These are phyloP conservation scores for Russula griseocarnosa DNA, from an alignment of 768 basidiomycete species.

Conservation along the genomic window DNA sequence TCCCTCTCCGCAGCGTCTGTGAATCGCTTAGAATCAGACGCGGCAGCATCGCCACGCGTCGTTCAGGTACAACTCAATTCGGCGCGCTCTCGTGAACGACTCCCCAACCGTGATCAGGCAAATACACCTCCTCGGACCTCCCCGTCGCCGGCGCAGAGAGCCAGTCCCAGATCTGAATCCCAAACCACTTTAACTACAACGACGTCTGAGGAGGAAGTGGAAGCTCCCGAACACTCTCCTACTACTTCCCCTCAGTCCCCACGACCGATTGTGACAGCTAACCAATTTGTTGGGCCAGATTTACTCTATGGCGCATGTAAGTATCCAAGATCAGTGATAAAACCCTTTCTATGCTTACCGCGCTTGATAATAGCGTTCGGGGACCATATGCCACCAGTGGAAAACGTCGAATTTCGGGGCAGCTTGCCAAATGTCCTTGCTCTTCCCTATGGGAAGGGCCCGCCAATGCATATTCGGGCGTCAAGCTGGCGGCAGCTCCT, in stretches of 20 bases:
- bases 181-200: not conserved
- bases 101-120: not conserved
- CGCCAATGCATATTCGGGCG: slow-evolving; percentile 68
- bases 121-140: not conserved
- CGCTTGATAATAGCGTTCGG: slow-evolving; percentile 52
- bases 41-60: not conserved
- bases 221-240: not conserved
- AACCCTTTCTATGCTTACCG: not conserved
- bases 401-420: slow-evolving; percentile 46
- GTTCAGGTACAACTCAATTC: not conserved
- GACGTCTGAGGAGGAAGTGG: slow-evolving; percentile 15
- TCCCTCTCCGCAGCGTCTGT: not conserved
- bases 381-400: slow-evolving; percentile 56
- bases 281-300: slow-evolving; percentile 50
- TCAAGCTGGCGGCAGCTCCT: slow-evolving; percentile 71
- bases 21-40: not conserved
- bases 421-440: slow-evolving; percentile 70
- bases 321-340: not conserved
- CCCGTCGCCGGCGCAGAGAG: slow-evolving; percentile 6
- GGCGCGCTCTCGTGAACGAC: not conserved
- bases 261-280: slow-evolving; percentile 14
- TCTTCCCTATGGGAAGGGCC: slow-evolving; percentile 62
- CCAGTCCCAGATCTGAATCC: slow-evolving; percentile 14
- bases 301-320: slow-evolving; percentile 45
- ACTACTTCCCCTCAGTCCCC: not conserved